Evolutionary conservation across 192 early-diverging fungal species (phyloP).

Genomic region (Podila horticola): DNA sequence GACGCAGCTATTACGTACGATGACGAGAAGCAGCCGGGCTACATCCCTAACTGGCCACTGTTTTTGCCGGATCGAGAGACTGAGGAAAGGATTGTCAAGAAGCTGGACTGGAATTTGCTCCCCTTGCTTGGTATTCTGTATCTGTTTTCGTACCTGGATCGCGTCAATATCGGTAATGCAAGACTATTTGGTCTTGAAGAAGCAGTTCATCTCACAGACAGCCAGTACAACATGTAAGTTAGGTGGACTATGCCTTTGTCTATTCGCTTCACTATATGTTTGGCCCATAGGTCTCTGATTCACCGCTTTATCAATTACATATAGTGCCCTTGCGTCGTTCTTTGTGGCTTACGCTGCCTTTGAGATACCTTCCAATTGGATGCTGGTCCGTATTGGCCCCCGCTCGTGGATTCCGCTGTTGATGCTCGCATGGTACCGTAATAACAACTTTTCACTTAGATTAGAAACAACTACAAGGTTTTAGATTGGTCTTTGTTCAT

Average conservation of each 20-base stretch:
- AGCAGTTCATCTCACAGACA: slow-evolving; percentile 59
- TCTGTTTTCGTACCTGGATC: slow-evolving; percentile 70
- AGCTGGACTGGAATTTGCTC: slow-evolving; percentile 67
- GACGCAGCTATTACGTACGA: neutral
- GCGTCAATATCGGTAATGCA: slow-evolving; percentile 80
- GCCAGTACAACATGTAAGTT: slow-evolving; percentile 39
- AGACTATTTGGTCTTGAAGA: slow-evolving; percentile 57
- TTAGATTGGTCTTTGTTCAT: neutral
- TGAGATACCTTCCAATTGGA: slow-evolving; percentile 83
- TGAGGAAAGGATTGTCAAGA: slow-evolving; percentile 56
- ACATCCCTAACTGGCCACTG: neutral
- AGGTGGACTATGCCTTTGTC: slow-evolving; percentile 4
- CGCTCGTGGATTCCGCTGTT: slow-evolving; percentile 68
- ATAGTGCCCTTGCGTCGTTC: slow-evolving; percentile 44
- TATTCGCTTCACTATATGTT: slow-evolving; percentile 12
- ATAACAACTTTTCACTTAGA: too few relatives aligned
- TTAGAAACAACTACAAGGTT: too few relatives aligned
- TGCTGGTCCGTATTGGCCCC: slow-evolving; percentile 72
- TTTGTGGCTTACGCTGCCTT: slow-evolving; percentile 73
- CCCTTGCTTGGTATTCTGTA: slow-evolving; percentile 71
- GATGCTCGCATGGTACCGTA: slow-evolving; percentile 68
- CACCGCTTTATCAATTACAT: slow-evolving; percentile 11
- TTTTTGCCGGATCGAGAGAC: slow-evolving; percentile 23
- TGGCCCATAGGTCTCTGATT: slow-evolving; percentile 14
- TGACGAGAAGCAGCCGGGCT: neutral